Base-by-base conservation (phyloP, 768 basidiomycete genomes). In the Rhizopogon rudus region DNA sequence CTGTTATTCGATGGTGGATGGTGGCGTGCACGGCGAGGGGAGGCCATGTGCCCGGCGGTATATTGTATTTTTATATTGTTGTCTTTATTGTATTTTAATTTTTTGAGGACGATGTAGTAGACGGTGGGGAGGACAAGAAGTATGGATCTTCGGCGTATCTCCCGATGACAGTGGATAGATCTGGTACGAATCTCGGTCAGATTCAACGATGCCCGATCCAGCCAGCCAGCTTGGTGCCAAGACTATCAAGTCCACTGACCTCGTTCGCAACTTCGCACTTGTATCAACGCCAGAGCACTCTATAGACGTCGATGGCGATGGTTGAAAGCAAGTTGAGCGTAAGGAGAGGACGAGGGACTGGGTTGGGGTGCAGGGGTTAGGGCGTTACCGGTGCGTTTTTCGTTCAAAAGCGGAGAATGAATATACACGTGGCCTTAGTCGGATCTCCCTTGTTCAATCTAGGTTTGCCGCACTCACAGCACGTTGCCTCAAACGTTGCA, bases 111-210 rank as follows among this genome's bases (percentile, higher is more conserved):
- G 37, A 59, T 35, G 61, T 59, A 53, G 58, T 57, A 43, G 65
- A 63, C 64, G 67, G 69, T 66, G 67, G 33, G 67, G 64, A 62
- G 66, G 62, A 61, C 60, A 57, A 65, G 62, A 73, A 73, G 73
- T 70, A 71, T 71, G 71, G 75, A 78, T 76, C 76, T 68, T 71
- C 67, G 67, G 64, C 73, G 71, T 80, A 81, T 83, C 81, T 80
- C 78, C 82, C 84, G 83, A 85, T 84, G 81, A 69, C 76, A 73
- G 72, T 80, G 81, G 83, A 84, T 29, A 45, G 46, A 48, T 48
- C 46, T 48, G 20, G 17, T 6, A 20, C 45, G 8, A 41, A 41
- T 41, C 40, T 41, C 8, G 40, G 40, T 41, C 31, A 33, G 45
- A 48, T 42, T 42, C 20, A 12, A 42, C 20, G 41, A 22, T 48